A percentile compares a stretch with the other conserved stretches of the same genome.
Conservation (phyloP, 2,329 filamentous ascomycete species). For the Monosporascus cannonballus region DNA sequence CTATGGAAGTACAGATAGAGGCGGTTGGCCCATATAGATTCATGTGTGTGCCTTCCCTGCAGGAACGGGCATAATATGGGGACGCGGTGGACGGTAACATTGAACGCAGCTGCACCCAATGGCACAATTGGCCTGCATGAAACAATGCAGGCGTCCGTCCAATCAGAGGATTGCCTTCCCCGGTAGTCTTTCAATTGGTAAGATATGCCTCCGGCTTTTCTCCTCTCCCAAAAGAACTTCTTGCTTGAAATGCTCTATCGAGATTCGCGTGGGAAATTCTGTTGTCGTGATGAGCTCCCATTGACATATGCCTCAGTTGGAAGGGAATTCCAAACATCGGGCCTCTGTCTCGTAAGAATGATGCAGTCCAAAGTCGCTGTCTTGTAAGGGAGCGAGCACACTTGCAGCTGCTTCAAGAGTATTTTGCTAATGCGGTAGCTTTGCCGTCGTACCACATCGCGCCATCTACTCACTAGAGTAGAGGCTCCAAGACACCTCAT, state of each 20-base stretch:
- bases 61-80: conserved; percentile 16
- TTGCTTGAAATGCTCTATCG: not conserved
- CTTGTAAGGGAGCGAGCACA: no score
- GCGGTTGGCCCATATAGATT: not conserved
- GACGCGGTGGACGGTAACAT: conserved; percentile 3
- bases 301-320: no score
- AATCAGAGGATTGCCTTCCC: not conserved
- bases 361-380: no score
- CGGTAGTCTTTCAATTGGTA: not conserved
- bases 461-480: not conserved
- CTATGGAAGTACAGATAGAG: not conserved
- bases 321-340: no score
- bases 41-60: conserved; percentile 13
- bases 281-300: not conserved
- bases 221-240: not conserved
- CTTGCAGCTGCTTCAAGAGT: no score
- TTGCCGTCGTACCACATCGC: no score
- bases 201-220: not conserved
- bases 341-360: no score
- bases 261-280: not conserved
- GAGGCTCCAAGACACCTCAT: not conserved
- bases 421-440: no score
- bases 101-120: conserved; percentile 14
- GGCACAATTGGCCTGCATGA: conserved; percentile 10
- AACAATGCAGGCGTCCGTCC: not conserved